Evolutionary conservation across 129 eudicot genomes (phyloP), one percentile per base, ranked within the genome.

Genomic region (Arctium minus): DNA sequence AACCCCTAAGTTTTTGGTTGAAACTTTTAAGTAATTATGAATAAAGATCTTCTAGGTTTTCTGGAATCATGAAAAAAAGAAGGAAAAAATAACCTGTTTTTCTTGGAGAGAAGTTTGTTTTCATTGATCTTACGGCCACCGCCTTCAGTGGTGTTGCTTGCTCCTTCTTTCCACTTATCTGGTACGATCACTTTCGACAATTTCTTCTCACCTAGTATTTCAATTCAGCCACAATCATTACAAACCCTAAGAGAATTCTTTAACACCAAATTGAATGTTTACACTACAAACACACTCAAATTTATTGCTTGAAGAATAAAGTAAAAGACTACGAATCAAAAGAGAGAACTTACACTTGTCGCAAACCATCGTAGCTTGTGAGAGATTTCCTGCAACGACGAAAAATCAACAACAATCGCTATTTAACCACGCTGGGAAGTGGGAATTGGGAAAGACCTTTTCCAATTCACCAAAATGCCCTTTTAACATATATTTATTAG

Each of bases 71-170:
- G 39, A 70, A 44, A 11, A 60, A 78, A 8, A 2, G 32, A 76
- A 37, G 36, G 64, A 72, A 70, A 15, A 31, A 27, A 7, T 32
- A 5, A 90, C 98, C 98, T 92, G 72, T 91, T 83, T 78, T 92
- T 95, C 93, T 95, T 92, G 81, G 98, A 92, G 80, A 95, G 98
- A 82, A 95, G 94, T 62, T 96, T 96, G 91, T 93, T 96, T 86
- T 96, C 99, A 74, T 96, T 96, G 78, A 95, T 91, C 85, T 95
- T 95, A 33, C 97, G 98, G 83, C 99, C 98, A 72, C 99, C 99
- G 39, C 93, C 91, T 89, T 96, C 98, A 38, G 92, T 91, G 76
- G 97, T 91, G 87, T 96, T 96, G 87, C 89, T 89, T 71, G 99
- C 99, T 15, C 99, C 99, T 75, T 91, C 99, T 64, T 96, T 96